These are phyloP conservation scores for Peltaster fructicola DNA, from an alignment of 2,329 filamentous ascomycete species.

Conservation along the genomic window DNA sequence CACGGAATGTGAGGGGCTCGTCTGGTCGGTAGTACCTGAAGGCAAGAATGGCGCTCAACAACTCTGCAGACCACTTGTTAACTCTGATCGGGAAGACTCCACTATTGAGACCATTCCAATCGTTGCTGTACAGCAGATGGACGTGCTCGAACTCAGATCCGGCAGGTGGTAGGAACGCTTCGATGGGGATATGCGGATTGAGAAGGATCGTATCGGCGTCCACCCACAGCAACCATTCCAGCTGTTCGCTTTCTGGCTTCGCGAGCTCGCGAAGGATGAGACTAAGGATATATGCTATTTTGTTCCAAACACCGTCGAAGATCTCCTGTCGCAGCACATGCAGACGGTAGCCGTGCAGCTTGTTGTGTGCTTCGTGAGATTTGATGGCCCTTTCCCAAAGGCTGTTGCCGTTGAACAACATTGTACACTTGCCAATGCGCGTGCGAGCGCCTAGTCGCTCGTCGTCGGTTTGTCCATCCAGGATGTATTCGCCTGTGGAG, in stretches of 20 bases:
- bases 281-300: constrained; percentile 26
- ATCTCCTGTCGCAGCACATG: constrained; percentile 25
- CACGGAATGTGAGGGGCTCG: constrained; percentile 19
- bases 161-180: constrained; percentile 22
- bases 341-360: constrained; percentile 24
- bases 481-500: constrained; percentile 9
- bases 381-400: constrained; percentile 25
- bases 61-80: constrained; percentile 21
- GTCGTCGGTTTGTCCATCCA: constrained; percentile 11
- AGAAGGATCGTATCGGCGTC: constrained; percentile 29
- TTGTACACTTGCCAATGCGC: constrained; percentile 22
- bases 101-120: constrained; percentile 27
- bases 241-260: constrained; percentile 21
- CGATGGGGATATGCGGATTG: constrained; percentile 24
- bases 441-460: constrained; percentile 16
- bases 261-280: constrained; percentile 22
- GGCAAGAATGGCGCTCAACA: constrained; percentile 23
- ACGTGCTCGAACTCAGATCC: constrained; percentile 18
- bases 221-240: constrained; percentile 28
- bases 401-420: constrained; percentile 21
- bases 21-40: constrained; percentile 23
- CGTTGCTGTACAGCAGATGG: constrained; percentile 21
- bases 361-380: constrained; percentile 24
- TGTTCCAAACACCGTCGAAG: constrained; percentile 28
- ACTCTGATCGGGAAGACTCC: constrained; percentile 27